These are phyloP conservation scores for Lojkania enalia DNA, from an alignment of 2,329 filamentous ascomycete species.

Conservation along the genomic window DNA sequence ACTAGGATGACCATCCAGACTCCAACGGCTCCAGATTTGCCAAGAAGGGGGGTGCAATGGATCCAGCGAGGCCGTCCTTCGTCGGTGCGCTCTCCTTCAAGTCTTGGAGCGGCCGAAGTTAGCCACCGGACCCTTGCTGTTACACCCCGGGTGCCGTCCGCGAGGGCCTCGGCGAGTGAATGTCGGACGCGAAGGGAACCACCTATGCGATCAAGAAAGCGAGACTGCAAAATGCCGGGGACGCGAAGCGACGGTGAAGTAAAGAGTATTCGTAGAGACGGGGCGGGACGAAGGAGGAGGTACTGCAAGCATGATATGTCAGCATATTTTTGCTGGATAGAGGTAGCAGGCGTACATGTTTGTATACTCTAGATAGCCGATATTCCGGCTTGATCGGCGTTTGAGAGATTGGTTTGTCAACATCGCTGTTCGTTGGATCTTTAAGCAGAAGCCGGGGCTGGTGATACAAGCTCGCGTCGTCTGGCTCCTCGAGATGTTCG, in stretches of 20 bases:
- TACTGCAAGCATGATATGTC: constrained; percentile 40
- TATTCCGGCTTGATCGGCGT: constrained; percentile 25
- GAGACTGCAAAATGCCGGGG: constrained; percentile 54
- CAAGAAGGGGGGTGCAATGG: constrained; percentile 73
- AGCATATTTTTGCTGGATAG: not conserved
- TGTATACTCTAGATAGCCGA: constrained; percentile 55
- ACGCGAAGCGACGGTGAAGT: constrained; percentile 55
- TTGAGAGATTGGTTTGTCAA: constrained; percentile 20
- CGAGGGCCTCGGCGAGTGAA: constrained; percentile 62
- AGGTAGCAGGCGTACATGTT: constrained; percentile 53
- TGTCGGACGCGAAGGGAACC: constrained; percentile 57
- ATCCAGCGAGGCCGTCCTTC: constrained; percentile 72
- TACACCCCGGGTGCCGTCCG: constrained; percentile 66
- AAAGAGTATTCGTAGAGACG: constrained; percentile 55
- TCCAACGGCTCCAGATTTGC: constrained; percentile 67
- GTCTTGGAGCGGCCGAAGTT: constrained; percentile 33
- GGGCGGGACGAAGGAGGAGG: constrained; percentile 52
- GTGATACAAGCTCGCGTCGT: constrained; percentile 40
- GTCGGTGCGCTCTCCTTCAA: constrained; percentile 49
- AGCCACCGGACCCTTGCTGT: constrained; percentile 77
- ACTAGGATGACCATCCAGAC: constrained; percentile 80
- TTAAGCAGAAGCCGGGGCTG: constrained; percentile 54
- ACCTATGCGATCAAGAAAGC: constrained; percentile 53
- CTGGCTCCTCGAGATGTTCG: constrained; percentile 55
- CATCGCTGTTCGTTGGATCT: constrained; percentile 46